phyloP scores from a whole-genome alignment of 768 basidiomycete species.

The Leccinum ochraceum region DNA sequence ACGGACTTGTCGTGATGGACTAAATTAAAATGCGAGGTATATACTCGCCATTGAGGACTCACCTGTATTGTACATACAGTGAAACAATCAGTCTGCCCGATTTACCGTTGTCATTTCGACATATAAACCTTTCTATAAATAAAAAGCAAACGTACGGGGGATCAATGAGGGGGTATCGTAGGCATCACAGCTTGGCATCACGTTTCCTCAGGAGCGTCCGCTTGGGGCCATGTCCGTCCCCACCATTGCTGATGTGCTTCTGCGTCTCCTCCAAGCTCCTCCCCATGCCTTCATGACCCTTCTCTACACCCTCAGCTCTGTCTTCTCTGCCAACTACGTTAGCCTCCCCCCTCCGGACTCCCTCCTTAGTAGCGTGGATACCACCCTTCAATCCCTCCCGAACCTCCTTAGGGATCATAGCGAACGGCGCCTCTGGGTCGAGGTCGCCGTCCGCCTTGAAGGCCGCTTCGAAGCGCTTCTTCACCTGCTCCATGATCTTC shows the following conservation, averaged over 20 bases:
- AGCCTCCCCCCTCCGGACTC: neutral
- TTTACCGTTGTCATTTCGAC: no score
- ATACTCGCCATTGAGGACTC: no score
- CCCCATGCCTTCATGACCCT: slow-evolving; percentile 9
- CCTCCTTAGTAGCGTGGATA: slow-evolving; percentile 8
- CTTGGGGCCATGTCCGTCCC: slow-evolving; percentile 13
- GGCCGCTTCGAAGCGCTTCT: slow-evolving; percentile 11
- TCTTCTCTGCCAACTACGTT: neutral
- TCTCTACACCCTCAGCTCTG: slow-evolving; percentile 7
- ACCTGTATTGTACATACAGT: no score
- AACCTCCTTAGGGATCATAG: slow-evolving; percentile 14
- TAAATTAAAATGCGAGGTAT: no score
- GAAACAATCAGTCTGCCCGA: no score
- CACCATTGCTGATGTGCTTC: slow-evolving; percentile 6
- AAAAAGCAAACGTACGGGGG: neutral
- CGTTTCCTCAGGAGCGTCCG: slow-evolving; percentile 14
- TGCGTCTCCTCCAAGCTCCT: slow-evolving; percentile 16
- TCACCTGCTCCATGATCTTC: slow-evolving; percentile 11
- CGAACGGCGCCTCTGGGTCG: slow-evolving; percentile 6
- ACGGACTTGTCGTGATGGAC: no score
- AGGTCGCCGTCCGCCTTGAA: slow-evolving; percentile 7
- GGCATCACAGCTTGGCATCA: slow-evolving; percentile 27
- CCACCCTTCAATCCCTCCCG: slow-evolving; percentile 5
- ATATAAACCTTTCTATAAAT: neutral
- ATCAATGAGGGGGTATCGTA: slow-evolving; percentile 10